Conservation (phyloP, 352 stramenopile species). For the Phytopythium kandeliae region DNA sequence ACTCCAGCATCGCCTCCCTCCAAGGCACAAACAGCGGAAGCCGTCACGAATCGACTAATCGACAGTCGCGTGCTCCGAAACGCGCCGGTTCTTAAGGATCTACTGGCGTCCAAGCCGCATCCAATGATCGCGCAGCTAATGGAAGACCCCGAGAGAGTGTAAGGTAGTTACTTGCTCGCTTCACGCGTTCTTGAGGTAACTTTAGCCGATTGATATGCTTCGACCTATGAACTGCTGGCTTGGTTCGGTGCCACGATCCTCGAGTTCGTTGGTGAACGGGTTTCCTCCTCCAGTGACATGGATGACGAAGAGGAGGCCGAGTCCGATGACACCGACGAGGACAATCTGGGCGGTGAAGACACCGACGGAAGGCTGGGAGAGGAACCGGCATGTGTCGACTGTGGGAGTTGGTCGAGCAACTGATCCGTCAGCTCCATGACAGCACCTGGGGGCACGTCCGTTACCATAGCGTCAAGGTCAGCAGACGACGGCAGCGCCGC, state of each 20-base stretch:
- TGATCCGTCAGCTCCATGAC: slow-evolving; percentile 2
- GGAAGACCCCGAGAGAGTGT: neutral
- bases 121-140: slow-evolving; percentile 14
- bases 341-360: neutral
- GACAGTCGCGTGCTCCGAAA: slow-evolving; percentile 23
- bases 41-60: slow-evolving; percentile 8
- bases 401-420: neutral
- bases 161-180: neutral
- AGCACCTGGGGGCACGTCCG: neutral
- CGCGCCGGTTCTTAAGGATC: slow-evolving; percentile 24
- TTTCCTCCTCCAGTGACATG: slow-evolving; percentile 1
- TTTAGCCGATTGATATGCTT: too few species aligned
- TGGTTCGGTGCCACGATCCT: neutral
- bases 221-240: too few species aligned
- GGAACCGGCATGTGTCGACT: neutral
- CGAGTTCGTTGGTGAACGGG: neutral
- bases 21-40: neutral
- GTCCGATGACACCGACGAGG: too few species aligned
- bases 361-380: neutral
- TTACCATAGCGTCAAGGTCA: neutral
- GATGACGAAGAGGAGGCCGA: neutral
- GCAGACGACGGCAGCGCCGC: neutral
- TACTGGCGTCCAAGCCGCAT: slow-evolving; percentile 39
- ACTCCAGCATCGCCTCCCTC: neutral
- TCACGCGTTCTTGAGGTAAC: neutral